These are phyloP conservation scores for Entoloma clypeatum DNA, from an alignment of 1,284 basidiomycete species.

Conservation along the genomic window DNA sequence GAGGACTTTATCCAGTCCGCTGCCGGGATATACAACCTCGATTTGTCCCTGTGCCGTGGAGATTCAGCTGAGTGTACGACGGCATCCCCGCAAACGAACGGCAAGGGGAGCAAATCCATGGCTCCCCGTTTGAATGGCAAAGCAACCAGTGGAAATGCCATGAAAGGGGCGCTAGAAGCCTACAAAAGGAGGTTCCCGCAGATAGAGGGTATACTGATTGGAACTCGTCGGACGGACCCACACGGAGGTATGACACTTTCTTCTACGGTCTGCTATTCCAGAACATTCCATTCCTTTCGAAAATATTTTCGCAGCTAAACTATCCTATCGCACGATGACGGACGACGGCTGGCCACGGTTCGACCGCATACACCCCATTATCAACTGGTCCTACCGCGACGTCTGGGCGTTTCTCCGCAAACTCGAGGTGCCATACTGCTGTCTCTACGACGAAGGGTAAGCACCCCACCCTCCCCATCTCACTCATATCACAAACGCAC, in stretches of 20 bases:
- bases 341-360: slow-evolving; percentile 88
- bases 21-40: slow-evolving; percentile 69
- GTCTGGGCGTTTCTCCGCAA: slow-evolving; percentile 86
- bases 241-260: slow-evolving; percentile 72
- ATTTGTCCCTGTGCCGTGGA: slow-evolving; percentile 63
- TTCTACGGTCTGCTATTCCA: not conserved
- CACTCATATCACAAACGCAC: not conserved
- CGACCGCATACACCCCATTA: slow-evolving; percentile 92
- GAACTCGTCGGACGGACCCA: slow-evolving; percentile 85
- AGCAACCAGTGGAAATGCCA: slow-evolving; percentile 67
- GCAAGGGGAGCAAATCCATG: slow-evolving; percentile 26
- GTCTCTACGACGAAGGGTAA: slow-evolving; percentile 88
- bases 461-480: slow-evolving; percentile 22
- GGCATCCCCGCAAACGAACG: slow-evolving; percentile 32
- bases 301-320: slow-evolving; percentile 55
- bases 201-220: slow-evolving; percentile 83
- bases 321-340: slow-evolving; percentile 73
- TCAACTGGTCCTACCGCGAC: slow-evolving; percentile 90
- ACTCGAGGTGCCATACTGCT: slow-evolving; percentile 81
- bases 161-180: slow-evolving; percentile 75
- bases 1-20: slow-evolving; percentile 81
- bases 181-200: slow-evolving; percentile 69
- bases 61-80: slow-evolving; percentile 26
- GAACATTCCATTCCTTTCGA: slow-evolving; percentile 6
- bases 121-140: slow-evolving; percentile 39